Evolutionary conservation across 805 yeast genomes (phyloP).

Genomic region (Novakomyces olei): DNA sequence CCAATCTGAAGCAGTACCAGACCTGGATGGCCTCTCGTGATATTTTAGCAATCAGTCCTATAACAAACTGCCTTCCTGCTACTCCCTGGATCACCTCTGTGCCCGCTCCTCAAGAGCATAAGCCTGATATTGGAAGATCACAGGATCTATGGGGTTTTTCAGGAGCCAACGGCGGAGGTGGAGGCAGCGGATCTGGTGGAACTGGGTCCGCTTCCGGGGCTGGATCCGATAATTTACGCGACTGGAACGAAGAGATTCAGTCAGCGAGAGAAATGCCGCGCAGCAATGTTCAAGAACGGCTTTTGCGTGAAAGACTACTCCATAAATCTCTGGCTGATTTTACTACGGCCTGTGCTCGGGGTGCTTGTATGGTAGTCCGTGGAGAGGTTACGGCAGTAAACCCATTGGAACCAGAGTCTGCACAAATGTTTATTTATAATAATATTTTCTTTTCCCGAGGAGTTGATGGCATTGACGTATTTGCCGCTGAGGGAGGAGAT

Average conservation of each 20-base stretch:
- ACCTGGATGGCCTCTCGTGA: slow-evolving; percentile 15
- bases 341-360: slow-evolving; percentile 48
- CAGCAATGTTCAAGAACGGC: slow-evolving; percentile 36
- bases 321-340: slow-evolving; percentile 56
- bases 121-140: too few species aligned
- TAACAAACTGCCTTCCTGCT: slow-evolving; percentile 37
- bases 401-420: slow-evolving; percentile 41
- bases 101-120: too few species aligned
- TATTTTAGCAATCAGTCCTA: slow-evolving; percentile 23
- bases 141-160: too few species aligned
- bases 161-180: too few species aligned
- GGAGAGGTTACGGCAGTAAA: slow-evolving; percentile 63
- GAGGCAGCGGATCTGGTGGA: too few species aligned
- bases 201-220: too few species aligned
- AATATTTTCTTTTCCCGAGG: slow-evolving; percentile 76
- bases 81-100: slow-evolving; percentile 68
- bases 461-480: slow-evolving; percentile 44
- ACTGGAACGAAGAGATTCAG: slow-evolving; percentile 86
- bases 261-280: slow-evolving; percentile 48
- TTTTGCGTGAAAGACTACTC: slow-evolving; percentile 52
- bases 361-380: slow-evolving; percentile 53
- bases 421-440: slow-evolving; percentile 51
- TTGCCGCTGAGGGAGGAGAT: slow-evolving; percentile 48
- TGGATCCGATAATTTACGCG: slow-evolving; percentile 46
- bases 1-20: slow-evolving; percentile 31